phyloP scores from a whole-genome alignment of 768 basidiomycete species.

The Asterophora parasitica region DNA sequence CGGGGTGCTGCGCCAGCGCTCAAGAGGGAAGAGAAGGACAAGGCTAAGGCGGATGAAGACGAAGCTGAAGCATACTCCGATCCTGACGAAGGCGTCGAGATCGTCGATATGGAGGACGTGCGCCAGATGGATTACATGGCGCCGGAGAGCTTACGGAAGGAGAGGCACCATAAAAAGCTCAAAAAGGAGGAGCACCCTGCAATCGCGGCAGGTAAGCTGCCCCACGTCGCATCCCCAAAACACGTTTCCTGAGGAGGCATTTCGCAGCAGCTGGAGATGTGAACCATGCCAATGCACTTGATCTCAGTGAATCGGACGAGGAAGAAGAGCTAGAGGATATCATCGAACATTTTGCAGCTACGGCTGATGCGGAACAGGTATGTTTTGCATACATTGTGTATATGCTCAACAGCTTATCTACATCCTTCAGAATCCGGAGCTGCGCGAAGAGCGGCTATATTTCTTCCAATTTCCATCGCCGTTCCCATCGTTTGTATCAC shows the following conservation, averaged over 20 bases:
- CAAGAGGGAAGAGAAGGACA: slow-evolving; percentile 36
- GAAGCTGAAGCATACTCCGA: slow-evolving; percentile 79
- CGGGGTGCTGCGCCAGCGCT: slow-evolving; percentile 46
- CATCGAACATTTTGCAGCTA: slow-evolving; percentile 59
- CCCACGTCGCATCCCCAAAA: not conserved
- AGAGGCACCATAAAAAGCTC: slow-evolving; percentile 32
- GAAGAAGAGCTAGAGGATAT: slow-evolving; percentile 79
- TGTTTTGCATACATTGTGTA: slow-evolving; percentile 4
- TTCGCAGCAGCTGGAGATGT: slow-evolving; percentile 26
- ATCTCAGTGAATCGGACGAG: slow-evolving; percentile 73
- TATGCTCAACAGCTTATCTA: not conserved
- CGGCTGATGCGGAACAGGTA: slow-evolving; percentile 37
- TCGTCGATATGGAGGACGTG: slow-evolving; percentile 78
- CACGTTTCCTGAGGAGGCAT: slow-evolving; percentile 1
- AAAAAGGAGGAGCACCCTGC: slow-evolving; percentile 42
- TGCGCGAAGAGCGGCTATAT: slow-evolving; percentile 66
- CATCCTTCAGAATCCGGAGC: slow-evolving; percentile 32
- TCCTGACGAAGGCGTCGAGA: slow-evolving; percentile 83
- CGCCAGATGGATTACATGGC: slow-evolving; percentile 85
- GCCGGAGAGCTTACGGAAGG: slow-evolving; percentile 64
- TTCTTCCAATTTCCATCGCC: slow-evolving; percentile 89
- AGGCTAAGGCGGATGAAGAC: slow-evolving; percentile 31
- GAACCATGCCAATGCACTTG: slow-evolving; percentile 54
- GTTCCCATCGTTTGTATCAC: slow-evolving; percentile 67
- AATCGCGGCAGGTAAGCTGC: slow-evolving; percentile 21